Percentiles rank a stretch among this genome's conserved stretches.
phyloP scores from a whole-genome alignment of 106 monocot genomes.

The Apostasia ramifera region DNA sequence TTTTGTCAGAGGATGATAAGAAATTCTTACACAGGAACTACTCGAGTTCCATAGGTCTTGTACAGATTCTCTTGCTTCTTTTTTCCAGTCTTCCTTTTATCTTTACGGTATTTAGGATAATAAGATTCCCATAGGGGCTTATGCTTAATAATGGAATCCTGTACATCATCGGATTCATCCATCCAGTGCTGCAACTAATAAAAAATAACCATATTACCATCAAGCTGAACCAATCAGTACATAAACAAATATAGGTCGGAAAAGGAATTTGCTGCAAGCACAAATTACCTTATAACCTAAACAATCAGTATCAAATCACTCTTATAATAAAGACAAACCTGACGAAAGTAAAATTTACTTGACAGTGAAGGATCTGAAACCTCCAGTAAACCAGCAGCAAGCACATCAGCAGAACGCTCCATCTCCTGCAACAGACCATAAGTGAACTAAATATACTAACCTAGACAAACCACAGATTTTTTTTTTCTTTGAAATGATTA shows the following conservation, averaged over 20 bases:
- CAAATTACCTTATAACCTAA: no score
- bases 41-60: constrained; percentile 89
- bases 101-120: constrained; percentile 40
- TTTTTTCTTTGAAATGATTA: no score
- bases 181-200: constrained; percentile 61
- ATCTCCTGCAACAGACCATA: constrained; percentile 61
- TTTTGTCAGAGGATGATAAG: not conserved
- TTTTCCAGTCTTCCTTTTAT: constrained; percentile 36
- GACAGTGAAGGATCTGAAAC: constrained; percentile 86
- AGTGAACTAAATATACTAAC: not conserved
- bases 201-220: not conserved
- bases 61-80: constrained; percentile 63
- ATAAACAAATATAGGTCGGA: not conserved
- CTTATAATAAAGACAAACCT: constrained; percentile 40
- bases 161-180: constrained; percentile 47
- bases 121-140: constrained; percentile 78
- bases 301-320: no score
- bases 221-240: not conserved
- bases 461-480: no score
- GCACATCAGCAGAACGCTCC: constrained; percentile 97
- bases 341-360: constrained; percentile 76
- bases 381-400: constrained; percentile 95
- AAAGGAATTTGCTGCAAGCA: not conserved
- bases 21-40: constrained; percentile 74
- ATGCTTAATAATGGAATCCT: constrained; percentile 77